phyloP scores from a whole-genome alignment of 2,329 filamentous ascomycete species.

The Geoglossum cookeanum region DNA sequence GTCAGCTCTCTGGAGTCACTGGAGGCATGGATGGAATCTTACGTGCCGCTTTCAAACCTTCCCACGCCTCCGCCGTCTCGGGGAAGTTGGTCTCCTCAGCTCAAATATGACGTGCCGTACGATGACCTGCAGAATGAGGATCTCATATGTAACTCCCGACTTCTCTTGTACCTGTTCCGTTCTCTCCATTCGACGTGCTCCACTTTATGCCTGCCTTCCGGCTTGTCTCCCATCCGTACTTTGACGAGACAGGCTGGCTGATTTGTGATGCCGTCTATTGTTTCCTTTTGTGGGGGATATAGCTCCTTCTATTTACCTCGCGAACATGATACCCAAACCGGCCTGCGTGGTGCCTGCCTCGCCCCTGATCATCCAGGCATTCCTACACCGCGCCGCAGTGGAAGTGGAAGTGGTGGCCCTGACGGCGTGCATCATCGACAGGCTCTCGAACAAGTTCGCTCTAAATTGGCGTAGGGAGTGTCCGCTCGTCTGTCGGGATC shows the following conservation, averaged over 20 bases:
- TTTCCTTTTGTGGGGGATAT: slow-evolving; percentile 2
- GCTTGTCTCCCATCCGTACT: background rate
- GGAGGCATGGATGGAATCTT: slow-evolving; percentile 20
- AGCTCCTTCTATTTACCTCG: slow-evolving; percentile 47
- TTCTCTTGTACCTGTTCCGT: background rate
- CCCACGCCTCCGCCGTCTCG: slow-evolving; percentile 45
- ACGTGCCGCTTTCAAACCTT: slow-evolving; percentile 47
- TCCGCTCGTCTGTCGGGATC: slow-evolving; percentile 22
- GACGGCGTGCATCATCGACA: slow-evolving; percentile 47
- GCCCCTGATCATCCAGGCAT: slow-evolving; percentile 37
- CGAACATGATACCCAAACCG: slow-evolving; percentile 44
- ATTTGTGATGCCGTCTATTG: background rate
- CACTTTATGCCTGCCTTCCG: background rate
- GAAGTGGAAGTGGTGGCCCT: slow-evolving; percentile 43
- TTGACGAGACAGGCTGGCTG: background rate
- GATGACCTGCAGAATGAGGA: background rate
- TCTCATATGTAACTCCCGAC: background rate
- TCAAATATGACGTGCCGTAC: background rate
- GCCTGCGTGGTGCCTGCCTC: slow-evolving; percentile 41
- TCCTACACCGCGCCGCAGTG: slow-evolving; percentile 37
- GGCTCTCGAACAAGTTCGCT: slow-evolving; percentile 42
- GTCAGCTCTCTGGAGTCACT: background rate
- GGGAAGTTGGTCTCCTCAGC: slow-evolving; percentile 23
- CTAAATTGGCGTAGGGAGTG: slow-evolving; percentile 41
- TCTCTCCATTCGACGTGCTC: background rate